Conservation (phyloP, 805 yeast genomes). For the Candida yuanshanica region DNA sequence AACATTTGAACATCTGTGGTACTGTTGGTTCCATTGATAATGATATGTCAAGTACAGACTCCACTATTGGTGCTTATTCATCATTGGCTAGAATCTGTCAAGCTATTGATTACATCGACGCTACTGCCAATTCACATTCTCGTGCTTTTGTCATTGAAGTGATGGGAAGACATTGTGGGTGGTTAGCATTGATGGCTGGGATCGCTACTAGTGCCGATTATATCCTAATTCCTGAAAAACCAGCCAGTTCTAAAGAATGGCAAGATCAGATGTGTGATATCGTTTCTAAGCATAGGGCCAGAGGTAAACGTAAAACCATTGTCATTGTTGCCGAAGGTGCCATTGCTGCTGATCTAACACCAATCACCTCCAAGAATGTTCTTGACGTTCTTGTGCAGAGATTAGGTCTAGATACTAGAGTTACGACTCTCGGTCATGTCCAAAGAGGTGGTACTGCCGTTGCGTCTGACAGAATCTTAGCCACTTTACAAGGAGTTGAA, state of each 20-base stretch:
- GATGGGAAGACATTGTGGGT: slow-evolving; percentile 89
- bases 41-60: slow-evolving; percentile 81
- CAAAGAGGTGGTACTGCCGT: slow-evolving; percentile 84
- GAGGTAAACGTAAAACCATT: slow-evolving; percentile 73
- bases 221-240: slow-evolving; percentile 75
- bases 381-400: slow-evolving; percentile 57
- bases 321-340: slow-evolving; percentile 87
- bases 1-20: slow-evolving; percentile 64
- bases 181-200: slow-evolving; percentile 82
- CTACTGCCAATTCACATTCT: slow-evolving; percentile 78
- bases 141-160: slow-evolving; percentile 82
- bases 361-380: slow-evolving; percentile 61
- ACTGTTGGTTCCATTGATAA: slow-evolving; percentile 81
- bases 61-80: slow-evolving; percentile 79
- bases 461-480: slow-evolving; percentile 65
- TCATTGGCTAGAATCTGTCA: slow-evolving; percentile 69
- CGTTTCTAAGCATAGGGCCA: slow-evolving; percentile 55
- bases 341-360: slow-evolving; percentile 59
- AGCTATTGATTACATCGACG: slow-evolving; percentile 75
- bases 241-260: slow-evolving; percentile 62
- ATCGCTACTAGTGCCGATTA: slow-evolving; percentile 76
- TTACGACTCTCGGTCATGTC: slow-evolving; percentile 74
- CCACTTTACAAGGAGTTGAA: slow-evolving; percentile 78
- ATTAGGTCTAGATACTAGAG: slow-evolving; percentile 70
- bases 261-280: slow-evolving; percentile 59